Base-by-base conservation (phyloP, 441 rosid genomes). In the Syzygium syzygioides region DNA sequence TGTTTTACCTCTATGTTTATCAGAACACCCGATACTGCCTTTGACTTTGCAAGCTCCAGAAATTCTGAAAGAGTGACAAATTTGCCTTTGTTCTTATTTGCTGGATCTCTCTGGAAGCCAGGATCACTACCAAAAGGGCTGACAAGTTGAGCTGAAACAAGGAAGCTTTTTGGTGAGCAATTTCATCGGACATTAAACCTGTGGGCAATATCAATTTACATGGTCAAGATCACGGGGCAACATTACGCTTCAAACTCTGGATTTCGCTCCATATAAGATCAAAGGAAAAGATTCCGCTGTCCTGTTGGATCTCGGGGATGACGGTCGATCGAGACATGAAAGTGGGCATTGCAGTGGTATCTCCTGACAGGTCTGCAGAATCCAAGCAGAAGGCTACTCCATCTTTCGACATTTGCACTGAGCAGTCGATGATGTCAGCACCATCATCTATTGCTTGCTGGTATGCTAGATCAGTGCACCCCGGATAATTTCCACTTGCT, bases 231-330 rank as follows among this genome's bases (percentile, higher is more conserved):
- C 60, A 54, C 68, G 83, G 34, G 30, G 86, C 84, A 89, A 88
- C 52, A 88, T 91, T 93, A 98, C 98, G 96, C 89, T 95, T 94
- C 87, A 97, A 91, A 90, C 94, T 93, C 92, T 97, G 96, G 86
- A 98, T 95, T 89, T 98, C 99, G 8, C 89, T 92, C 99, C 99
- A 98, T 4, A 96, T 90, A 62, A 98, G 97, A 89, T 96, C 99
- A 86, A 98, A 98, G n/a, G 98, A 95, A 90, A 97, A 98, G 83
- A 98, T 91, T 64, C 98, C 99, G 5, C 93, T 91, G 20, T 89
- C 56, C 32, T 88, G 86, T 90, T 96, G 97, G 89, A 98, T 90
- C 91, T 96, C 98, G 32, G 96, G 98, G 68, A 94, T 66, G 13
- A 91, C 91, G 57, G 91, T 68, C 8, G 96, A 92, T 64, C 90